These are phyloP conservation scores for Geosmithia flava DNA, from an alignment of 2,329 filamentous ascomycete genomes.

Conservation along the genomic window DNA sequence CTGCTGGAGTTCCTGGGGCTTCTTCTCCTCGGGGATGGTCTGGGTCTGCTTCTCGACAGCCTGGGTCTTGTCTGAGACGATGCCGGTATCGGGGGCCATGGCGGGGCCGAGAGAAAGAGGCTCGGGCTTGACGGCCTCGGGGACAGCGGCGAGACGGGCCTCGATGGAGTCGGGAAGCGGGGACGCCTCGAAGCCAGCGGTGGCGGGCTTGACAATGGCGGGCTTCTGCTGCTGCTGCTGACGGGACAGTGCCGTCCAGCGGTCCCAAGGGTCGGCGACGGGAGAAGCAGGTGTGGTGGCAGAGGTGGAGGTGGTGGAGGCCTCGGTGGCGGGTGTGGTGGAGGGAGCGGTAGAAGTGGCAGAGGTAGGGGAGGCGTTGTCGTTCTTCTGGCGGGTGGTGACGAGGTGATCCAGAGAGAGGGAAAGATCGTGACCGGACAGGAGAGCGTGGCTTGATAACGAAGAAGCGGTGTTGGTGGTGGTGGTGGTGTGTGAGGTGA, in stretches of 20 bases:
- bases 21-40: not conserved
- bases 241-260: not conserved
- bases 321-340: not conserved
- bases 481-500: not conserved
- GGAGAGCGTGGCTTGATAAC: not conserved
- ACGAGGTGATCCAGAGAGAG: not conserved
- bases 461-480: not conserved
- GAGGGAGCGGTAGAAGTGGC: constrained; percentile 2
- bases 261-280: not conserved
- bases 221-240: not conserved
- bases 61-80: not conserved
- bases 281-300: constrained; percentile 1
- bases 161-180: not conserved
- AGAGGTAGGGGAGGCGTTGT: not conserved
- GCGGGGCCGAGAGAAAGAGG: constrained; percentile 46
- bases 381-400: not conserved
- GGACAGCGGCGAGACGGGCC: constrained; percentile 46
- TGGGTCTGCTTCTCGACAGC: not conserved
- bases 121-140: constrained; percentile 48
- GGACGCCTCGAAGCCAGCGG: constrained; percentile 2
- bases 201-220: not conserved
- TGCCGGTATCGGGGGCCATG: constrained; percentile 5
- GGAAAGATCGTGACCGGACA: not conserved
- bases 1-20: too few species aligned
- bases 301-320: constrained; percentile 1